Conservation (phyloP, 1,139 yeast genomes). For the Trichomonascaceae sp. region DNA sequence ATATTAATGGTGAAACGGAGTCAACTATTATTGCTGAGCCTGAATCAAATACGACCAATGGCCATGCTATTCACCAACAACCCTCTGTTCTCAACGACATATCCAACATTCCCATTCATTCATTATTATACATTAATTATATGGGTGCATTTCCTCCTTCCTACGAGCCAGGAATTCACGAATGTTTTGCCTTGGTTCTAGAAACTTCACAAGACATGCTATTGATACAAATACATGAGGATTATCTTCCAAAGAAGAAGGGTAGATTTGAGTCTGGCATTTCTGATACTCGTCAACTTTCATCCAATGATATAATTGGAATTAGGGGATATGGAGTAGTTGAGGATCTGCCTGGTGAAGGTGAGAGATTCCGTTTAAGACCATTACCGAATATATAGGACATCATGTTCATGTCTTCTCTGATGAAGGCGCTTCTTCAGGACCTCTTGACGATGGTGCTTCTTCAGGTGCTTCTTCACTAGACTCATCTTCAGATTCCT, state of each 20-base stretch:
- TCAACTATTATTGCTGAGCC: no score
- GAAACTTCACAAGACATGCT: not conserved
- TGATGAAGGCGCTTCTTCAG: slow-evolving; percentile 14
- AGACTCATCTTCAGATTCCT: not conserved
- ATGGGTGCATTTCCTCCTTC: slow-evolving; percentile 5
- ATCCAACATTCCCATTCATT: not conserved
- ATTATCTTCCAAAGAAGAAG: not conserved
- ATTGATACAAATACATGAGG: not conserved
- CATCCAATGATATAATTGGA: not conserved
- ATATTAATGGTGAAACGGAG: not conserved
- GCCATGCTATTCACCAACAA: no score
- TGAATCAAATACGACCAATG: not conserved
- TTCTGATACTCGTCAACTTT: slow-evolving; percentile 3
- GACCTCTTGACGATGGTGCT: slow-evolving; percentile 11
- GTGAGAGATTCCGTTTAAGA: not conserved
- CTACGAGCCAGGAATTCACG: not conserved
- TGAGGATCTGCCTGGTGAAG: not conserved
- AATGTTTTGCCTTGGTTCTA: not conserved
- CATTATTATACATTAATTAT: slow-evolving; percentile 5
- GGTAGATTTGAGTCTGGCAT: slow-evolving; percentile 14
- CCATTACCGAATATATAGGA: not conserved
- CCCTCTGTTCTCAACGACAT: not conserved
- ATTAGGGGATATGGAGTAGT: slow-evolving; percentile 1
- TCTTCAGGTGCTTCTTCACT: slow-evolving; percentile 15
- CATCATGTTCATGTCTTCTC: not conserved